Evolutionary conservation across 2,329 filamentous ascomycete genomes (phyloP).

Genomic region (Cordyceps cateniannulata): DNA sequence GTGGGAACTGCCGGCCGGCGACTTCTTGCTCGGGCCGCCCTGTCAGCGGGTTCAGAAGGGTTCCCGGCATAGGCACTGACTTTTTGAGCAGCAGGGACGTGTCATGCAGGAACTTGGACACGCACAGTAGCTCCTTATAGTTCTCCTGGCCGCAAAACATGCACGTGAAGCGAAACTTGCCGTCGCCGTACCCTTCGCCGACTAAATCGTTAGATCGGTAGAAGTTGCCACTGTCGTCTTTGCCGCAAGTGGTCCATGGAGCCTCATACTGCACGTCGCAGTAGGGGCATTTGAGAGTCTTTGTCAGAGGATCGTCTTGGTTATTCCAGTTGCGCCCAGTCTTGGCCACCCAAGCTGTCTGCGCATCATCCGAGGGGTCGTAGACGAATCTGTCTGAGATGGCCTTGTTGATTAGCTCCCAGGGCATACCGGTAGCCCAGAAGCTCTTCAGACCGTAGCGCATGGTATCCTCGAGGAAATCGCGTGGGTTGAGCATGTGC

Average conservation of each 20-base stretch:
- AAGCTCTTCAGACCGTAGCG: slow-evolving; percentile 46
- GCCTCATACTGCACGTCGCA: slow-evolving; percentile 39
- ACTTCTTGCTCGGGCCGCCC: slow-evolving; percentile 41
- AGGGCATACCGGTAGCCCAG: slow-evolving; percentile 62
- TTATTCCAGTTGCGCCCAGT: slow-evolving; percentile 56
- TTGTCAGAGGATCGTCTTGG: slow-evolving; percentile 40
- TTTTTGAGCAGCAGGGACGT: slow-evolving; percentile 38
- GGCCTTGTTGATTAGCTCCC: slow-evolving; percentile 48
- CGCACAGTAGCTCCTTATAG: slow-evolving; percentile 50
- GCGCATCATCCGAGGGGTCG: slow-evolving; percentile 36
- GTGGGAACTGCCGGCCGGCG: slow-evolving; percentile 1
- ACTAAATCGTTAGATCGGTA: slow-evolving; percentile 20
- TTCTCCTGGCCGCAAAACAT: slow-evolving; percentile 41
- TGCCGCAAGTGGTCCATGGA: slow-evolving; percentile 54
- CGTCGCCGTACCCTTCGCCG: slow-evolving; percentile 56
- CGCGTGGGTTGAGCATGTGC: slow-evolving; percentile 69
- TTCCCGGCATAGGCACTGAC: slow-evolving; percentile 58
- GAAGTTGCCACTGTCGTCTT: slow-evolving; percentile 37
- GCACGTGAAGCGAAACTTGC: slow-evolving; percentile 46
- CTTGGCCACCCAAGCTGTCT: slow-evolving; percentile 36
- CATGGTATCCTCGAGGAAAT: slow-evolving; percentile 69
- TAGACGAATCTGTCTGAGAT: slow-evolving; percentile 58
- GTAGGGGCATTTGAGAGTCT: slow-evolving; percentile 46
- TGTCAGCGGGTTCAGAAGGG: slow-evolving; percentile 47
- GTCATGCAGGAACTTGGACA: slow-evolving; percentile 55